Percentiles rank a stretch among this genome's conserved stretches.
phyloP scores from a whole-genome alignment of 2,329 filamentous ascomycete genomes.

The Fusarium luffae region DNA sequence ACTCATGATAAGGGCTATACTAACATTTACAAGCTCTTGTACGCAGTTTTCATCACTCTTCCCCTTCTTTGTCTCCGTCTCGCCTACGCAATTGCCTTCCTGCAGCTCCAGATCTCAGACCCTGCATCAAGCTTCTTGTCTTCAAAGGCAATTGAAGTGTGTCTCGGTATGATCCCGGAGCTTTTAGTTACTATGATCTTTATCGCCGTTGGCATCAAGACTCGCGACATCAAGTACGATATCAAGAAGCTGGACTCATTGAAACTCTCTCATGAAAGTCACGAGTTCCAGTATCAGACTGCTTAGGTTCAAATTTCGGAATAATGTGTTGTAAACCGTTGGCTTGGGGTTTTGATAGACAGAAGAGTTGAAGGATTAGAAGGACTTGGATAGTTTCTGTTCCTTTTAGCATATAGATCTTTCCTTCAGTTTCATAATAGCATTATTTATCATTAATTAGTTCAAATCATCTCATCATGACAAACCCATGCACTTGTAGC shows the following conservation, averaged over 20 bases:
- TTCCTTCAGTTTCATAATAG: too few species aligned
- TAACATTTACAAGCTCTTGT: conserved; percentile 10
- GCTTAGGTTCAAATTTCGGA: neutral
- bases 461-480: neutral
- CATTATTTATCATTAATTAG: too few species aligned
- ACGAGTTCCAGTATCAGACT: neutral
- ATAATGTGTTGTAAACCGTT: too few species aligned
- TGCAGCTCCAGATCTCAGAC: conserved; percentile 7
- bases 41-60: conserved; percentile 10
- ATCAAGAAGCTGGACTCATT: conserved; percentile 8
- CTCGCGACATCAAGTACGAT: conserved; percentile 8
- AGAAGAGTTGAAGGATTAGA: too few species aligned
- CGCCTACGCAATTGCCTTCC: conserved; percentile 7
- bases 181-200: conserved; percentile 6
- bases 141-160: conserved; percentile 13
- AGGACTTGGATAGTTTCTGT: accelerated
- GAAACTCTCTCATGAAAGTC: neutral
- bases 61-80: conserved; percentile 14
- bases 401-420: neutral
- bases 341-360: too few species aligned
- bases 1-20: neutral
- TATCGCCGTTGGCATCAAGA: conserved; percentile 2
- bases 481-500: neutral
- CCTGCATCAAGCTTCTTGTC: conserved; percentile 9
- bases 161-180: conserved; percentile 10